A percentile compares a stretch with the other conserved stretches of the same genome.
Evolutionary conservation across 495 filamentous ascomycete species (phyloP).

Genomic region (Recurvomyces mirabilis): DNA sequence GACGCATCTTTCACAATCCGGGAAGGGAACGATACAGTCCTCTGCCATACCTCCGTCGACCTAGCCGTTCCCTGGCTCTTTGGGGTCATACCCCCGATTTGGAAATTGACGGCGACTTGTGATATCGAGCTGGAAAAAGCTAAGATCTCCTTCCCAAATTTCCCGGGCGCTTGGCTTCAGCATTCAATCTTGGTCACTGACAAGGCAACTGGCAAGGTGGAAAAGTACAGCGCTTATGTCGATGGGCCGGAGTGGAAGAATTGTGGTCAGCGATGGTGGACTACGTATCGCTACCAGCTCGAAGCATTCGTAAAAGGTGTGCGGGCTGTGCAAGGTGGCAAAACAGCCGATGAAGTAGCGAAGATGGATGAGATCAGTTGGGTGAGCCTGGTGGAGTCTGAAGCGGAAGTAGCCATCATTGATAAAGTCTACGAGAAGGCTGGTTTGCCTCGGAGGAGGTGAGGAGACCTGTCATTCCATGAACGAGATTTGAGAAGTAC

Average conservation of each 20-base stretch:
- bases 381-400: constrained; percentile 25
- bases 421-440: constrained; percentile 28
- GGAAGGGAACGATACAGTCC: constrained; percentile 17
- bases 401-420: constrained; percentile 26
- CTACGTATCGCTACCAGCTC: constrained; percentile 30
- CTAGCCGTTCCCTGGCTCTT: constrained; percentile 1
- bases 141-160: constrained; percentile 31
- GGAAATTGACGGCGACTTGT: constrained; percentile 26
- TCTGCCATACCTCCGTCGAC: constrained; percentile 20
- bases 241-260: constrained; percentile 23
- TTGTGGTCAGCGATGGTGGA: constrained; percentile 25
- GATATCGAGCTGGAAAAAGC: constrained; percentile 32
- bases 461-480: constrained; percentile 6
- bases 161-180: constrained; percentile 32
- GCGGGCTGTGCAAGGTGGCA: constrained; percentile 20
- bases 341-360: neutral
- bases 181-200: constrained; percentile 33
- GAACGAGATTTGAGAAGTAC: too few species aligned
- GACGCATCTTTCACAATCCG: constrained; percentile 24
- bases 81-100: constrained; percentile 27
- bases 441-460: constrained; percentile 19
- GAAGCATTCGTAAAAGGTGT: constrained; percentile 29
- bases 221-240: constrained; percentile 20
- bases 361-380: constrained; percentile 12
- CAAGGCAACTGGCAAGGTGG: constrained; percentile 23